A percentile compares a stretch with the other conserved stretches of the same genome.
phyloP scores from a whole-genome alignment of 208 protist species.

The Leishmania braziliensis region DNA sequence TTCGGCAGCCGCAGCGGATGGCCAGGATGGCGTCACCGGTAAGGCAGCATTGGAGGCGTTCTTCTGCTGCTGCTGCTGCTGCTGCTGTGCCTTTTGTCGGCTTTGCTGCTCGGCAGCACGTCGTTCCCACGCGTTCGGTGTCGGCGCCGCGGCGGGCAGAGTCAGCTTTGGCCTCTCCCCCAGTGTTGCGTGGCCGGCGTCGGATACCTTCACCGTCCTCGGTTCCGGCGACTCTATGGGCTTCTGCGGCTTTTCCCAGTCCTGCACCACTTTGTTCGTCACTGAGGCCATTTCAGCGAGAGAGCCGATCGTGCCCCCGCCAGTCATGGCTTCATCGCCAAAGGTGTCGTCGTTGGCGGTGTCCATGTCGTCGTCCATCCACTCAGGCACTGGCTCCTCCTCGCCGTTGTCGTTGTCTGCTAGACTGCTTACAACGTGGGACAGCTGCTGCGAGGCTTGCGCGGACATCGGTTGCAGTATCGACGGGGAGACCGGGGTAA shows the following conservation, averaged over 20 bases:
- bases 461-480: neutral
- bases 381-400: conserved; percentile 32
- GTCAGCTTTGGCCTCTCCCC: conserved; percentile 28
- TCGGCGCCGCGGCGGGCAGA: conserved; percentile 4
- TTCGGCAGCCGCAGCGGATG: conserved; percentile 3
- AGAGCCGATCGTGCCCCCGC: conserved; percentile 28
- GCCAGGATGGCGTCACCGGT: conserved; percentile 4
- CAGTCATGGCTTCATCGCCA: conserved; percentile 70
- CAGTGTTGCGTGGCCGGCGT: neutral
- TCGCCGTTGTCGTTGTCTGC: conserved; percentile 13
- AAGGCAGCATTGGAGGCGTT: conserved; percentile 1
- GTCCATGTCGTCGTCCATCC: conserved; percentile 70
- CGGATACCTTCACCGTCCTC: conserved; percentile 6
- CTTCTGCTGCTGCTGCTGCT: conserved; percentile 9
- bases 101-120: conserved; percentile 25
- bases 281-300: conserved; percentile 69
- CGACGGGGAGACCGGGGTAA: neutral
- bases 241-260: conserved; percentile 45
- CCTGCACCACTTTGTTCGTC: conserved; percentile 53
- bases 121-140: conserved; percentile 32
- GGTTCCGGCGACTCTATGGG: conserved; percentile 6
- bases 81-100: conserved; percentile 22
- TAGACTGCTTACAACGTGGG: neutral
- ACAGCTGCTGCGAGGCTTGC: neutral
- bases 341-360: conserved; percentile 85